These are phyloP conservation scores for Ajuga reptans DNA, from an alignment of 305 asterid species.

Conservation along the genomic window DNA sequence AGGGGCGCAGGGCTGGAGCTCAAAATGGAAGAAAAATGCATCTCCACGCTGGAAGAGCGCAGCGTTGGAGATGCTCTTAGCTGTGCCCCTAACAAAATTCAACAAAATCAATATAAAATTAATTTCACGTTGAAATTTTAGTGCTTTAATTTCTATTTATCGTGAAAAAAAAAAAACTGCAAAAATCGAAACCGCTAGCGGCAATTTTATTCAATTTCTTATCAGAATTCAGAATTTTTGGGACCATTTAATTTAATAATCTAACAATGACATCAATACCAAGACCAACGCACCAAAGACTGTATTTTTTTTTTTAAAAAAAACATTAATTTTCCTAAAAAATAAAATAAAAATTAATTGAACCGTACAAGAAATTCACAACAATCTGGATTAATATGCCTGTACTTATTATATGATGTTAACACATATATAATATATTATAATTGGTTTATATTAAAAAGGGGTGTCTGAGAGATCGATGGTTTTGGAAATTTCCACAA, in stretches of 20 bases:
- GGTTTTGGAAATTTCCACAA: conserved; percentile 14
- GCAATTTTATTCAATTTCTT: not conserved
- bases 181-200: conserved; percentile 19
- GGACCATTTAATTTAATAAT: not conserved
- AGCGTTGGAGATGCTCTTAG: no score
- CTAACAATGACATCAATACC: not conserved
- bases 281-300: not conserved
- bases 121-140: not conserved
- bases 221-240: not conserved
- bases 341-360: not conserved
- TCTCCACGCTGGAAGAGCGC: no score
- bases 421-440: not conserved
- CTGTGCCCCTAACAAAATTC: not conserved
- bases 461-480: not conserved
- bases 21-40: no score
- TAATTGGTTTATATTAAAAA: not conserved
- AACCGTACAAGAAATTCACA: not conserved
- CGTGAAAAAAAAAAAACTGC: not conserved
- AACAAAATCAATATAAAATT: not conserved
- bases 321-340: not conserved
- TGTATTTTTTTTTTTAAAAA: not conserved
- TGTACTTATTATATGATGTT: conserved; percentile 12
- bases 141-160: not conserved
- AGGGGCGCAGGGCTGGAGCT: no score
- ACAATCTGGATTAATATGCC: not conserved